A percentile compares a stretch with the other conserved stretches of the same genome.
phyloP scores from a whole-genome alignment of 495 filamentous ascomycete species.

The Cairneyella variabilis region DNA sequence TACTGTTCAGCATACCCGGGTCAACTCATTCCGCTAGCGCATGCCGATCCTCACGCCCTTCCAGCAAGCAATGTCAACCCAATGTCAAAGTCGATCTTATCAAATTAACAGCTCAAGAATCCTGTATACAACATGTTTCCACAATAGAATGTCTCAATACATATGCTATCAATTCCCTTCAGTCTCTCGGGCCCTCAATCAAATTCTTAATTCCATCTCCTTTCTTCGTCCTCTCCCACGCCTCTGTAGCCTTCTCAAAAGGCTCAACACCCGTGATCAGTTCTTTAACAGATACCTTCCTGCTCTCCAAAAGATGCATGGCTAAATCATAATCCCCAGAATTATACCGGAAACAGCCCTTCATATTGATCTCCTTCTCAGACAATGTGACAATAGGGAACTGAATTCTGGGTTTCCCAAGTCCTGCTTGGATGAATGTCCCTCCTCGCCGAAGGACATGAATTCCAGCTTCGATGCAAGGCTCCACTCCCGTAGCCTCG shows the following conservation, averaged over 20 bases:
- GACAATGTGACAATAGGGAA: constrained; percentile 78
- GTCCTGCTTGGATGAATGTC: constrained; percentile 56
- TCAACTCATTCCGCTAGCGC: too few species aligned
- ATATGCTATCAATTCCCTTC: constrained; percentile 32
- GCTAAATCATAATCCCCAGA: constrained; percentile 75
- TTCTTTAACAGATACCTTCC: constrained; percentile 64
- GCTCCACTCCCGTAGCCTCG: constrained; percentile 53
- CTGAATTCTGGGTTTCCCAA: constrained; percentile 39
- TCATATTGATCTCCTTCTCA: constrained; percentile 73
- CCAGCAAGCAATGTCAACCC: too few species aligned
- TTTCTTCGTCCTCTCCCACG: constrained; percentile 71
- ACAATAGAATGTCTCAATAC: too few species aligned
- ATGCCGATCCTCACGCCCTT: too few species aligned
- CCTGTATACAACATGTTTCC: too few species aligned
- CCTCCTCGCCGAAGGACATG: constrained; percentile 49
- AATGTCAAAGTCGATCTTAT: too few species aligned
- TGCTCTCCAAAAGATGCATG: constrained; percentile 60
- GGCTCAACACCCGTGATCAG: constrained; percentile 64
- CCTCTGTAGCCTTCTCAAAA: constrained; percentile 69
- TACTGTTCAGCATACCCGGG: too few species aligned
- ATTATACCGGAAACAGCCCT: constrained; percentile 77
- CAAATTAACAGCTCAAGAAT: too few species aligned
- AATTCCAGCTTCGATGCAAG: constrained; percentile 50
- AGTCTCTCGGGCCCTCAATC: constrained; percentile 62
- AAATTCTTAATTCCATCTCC: constrained; percentile 81